Percentiles rank a stretch among this genome's conserved stretches.
These are phyloP conservation scores for Fonsecaea pugnacius DNA, from an alignment of 2,329 filamentous ascomycete species.

Conservation along the genomic window DNA sequence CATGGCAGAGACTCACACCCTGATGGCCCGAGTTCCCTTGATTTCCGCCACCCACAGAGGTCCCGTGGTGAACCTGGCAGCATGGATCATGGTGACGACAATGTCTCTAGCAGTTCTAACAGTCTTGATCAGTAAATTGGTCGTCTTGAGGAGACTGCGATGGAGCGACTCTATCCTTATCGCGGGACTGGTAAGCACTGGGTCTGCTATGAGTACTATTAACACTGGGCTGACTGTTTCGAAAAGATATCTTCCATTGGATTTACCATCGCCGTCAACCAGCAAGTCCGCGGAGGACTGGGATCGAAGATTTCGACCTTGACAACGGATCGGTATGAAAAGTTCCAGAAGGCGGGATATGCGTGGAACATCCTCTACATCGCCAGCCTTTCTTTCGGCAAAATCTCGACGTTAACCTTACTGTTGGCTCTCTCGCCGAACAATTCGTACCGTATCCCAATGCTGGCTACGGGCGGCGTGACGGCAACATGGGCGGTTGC, in stretches of 20 bases:
- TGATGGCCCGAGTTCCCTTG: constrained; percentile 16
- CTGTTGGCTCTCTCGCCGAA: constrained; percentile 24
- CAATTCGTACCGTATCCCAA: constrained; percentile 25
- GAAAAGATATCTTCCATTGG: constrained; percentile 20
- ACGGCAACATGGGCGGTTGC: constrained; percentile 31
- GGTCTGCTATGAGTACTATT: constrained; percentile 3
- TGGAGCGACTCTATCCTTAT: constrained; percentile 33
- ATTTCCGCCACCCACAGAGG: constrained; percentile 23
- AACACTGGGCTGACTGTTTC: neutral
- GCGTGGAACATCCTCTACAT: constrained; percentile 36
- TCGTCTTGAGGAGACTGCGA: constrained; percentile 32
- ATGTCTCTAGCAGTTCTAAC: constrained; percentile 30
- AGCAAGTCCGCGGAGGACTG: constrained; percentile 34
- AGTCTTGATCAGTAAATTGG: constrained; percentile 34
- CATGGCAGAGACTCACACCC: constrained; percentile 16
- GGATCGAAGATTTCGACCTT: constrained; percentile 27
- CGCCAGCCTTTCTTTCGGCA: constrained; percentile 19
- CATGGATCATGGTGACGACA: constrained; percentile 26
- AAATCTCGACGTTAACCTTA: constrained; percentile 22
- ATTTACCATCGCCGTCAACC: constrained; percentile 35
- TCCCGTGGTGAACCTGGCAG: constrained; percentile 26
- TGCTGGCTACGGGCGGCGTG: constrained; percentile 25
- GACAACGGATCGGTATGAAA: constrained; percentile 12
- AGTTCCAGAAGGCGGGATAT: constrained; percentile 34
- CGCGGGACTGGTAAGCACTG: constrained; percentile 30